These are phyloP conservation scores for Leishmania tarentolae DNA, from an alignment of 208 protist species.

Conservation along the genomic window DNA sequence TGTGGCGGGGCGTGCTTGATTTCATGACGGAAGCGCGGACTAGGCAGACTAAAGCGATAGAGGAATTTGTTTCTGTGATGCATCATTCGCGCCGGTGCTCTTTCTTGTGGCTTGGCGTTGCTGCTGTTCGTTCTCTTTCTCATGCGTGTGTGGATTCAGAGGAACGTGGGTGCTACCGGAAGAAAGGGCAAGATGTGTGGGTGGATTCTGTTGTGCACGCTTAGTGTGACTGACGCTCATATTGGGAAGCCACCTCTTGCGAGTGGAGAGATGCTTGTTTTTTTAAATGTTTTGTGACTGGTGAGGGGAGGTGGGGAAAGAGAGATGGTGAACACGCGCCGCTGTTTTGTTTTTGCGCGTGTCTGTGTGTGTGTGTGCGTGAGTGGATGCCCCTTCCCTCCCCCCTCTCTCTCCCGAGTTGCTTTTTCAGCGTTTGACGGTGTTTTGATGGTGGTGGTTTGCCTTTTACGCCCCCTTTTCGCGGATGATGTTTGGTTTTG, in stretches of 20 bases:
- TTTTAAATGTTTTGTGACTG: too few relatives aligned
- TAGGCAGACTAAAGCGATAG: not conserved
- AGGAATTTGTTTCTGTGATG: too few relatives aligned
- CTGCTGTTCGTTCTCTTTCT: not conserved
- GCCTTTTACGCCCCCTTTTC: too few relatives aligned
- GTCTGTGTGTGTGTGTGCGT: not conserved
- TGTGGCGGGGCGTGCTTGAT: not conserved
- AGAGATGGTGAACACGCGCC: too few relatives aligned
- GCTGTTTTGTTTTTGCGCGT: not conserved
- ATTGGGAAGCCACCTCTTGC: too few relatives aligned
- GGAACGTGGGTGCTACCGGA: not conserved
- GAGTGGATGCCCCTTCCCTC: not conserved
- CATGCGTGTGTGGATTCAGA: not conserved
- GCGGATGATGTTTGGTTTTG: not conserved
- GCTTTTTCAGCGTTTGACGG: too few relatives aligned
- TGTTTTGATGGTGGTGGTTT: not conserved
- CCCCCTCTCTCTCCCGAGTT: not conserved
- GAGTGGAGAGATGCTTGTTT: too few relatives aligned
- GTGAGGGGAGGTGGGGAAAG: too few relatives aligned
- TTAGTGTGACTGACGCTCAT: not conserved
- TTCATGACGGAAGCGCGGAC: not conserved
- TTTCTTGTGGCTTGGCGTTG: not conserved
- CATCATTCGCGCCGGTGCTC: not conserved
- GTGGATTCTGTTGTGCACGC: not conserved
- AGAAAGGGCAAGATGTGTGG: not conserved